Percentiles rank a stretch among this genome's conserved stretches.
These are phyloP conservation scores for Phytophthora syringae DNA, from an alignment of 352 stramenopile genomes.

Conservation along the genomic window DNA sequence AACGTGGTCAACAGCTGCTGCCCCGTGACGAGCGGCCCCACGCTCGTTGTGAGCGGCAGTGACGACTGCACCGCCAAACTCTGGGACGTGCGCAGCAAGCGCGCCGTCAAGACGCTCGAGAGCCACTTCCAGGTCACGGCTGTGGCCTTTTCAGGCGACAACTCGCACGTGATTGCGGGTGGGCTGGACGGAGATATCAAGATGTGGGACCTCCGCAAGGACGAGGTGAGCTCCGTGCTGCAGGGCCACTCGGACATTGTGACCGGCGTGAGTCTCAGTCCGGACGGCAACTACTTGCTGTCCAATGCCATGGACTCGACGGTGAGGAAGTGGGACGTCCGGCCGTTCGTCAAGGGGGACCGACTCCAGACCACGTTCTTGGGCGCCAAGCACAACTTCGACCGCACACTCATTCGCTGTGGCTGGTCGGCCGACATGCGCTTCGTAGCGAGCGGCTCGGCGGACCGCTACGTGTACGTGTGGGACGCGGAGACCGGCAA, in stretches of 20 bases:
- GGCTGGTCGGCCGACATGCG: slow-evolving; percentile 91
- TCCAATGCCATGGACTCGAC: slow-evolving; percentile 96
- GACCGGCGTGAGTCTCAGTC: slow-evolving; percentile 93
- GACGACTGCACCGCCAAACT: slow-evolving; percentile 92
- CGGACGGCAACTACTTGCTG: slow-evolving; percentile 92
- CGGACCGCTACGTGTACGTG: slow-evolving; percentile 94
- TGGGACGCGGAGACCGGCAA: slow-evolving; percentile 93
- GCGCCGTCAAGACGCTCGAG: slow-evolving; percentile 83
- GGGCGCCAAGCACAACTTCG: slow-evolving; percentile 92
- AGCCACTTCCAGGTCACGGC: slow-evolving; percentile 92
- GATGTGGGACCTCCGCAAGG: slow-evolving; percentile 93
- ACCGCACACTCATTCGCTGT: slow-evolving; percentile 94
- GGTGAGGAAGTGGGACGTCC: slow-evolving; percentile 93
- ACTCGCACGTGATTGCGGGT: slow-evolving; percentile 87
- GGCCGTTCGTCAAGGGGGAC: slow-evolving; percentile 81
- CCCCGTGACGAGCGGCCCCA: slow-evolving; percentile 80
- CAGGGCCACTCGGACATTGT: slow-evolving; percentile 94
- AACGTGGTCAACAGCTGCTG: slow-evolving; percentile 93
- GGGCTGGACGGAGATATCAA: slow-evolving; percentile 95
- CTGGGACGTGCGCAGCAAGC: slow-evolving; percentile 90
- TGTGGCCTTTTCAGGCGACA: slow-evolving; percentile 89
- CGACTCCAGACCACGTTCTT: slow-evolving; percentile 68
- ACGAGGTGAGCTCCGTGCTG: slow-evolving; percentile 81
- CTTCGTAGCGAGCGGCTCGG: slow-evolving; percentile 88
- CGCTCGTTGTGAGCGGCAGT: slow-evolving; percentile 87